phyloP scores from a whole-genome alignment of 139 green algal species.

The Zygnema circumcarinatum region DNA sequence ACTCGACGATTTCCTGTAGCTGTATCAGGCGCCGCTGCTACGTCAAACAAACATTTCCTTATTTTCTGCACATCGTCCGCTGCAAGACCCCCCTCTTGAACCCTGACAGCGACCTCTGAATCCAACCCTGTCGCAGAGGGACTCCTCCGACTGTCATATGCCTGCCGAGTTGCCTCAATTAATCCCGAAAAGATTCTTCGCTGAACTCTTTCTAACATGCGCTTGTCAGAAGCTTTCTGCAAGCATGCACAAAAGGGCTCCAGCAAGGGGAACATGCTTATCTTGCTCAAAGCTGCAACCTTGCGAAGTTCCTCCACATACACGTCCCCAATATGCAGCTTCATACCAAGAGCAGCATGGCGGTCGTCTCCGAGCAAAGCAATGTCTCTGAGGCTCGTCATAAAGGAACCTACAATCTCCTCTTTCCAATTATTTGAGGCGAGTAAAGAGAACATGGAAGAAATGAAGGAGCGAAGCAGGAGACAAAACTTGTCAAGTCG shows the following conservation, averaged over 20 bases:
- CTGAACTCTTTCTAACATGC: conserved; percentile 5
- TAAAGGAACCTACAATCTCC: not conserved
- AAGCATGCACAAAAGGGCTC: conserved; percentile 63
- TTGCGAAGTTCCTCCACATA: conserved; percentile 76
- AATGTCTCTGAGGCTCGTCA: not conserved
- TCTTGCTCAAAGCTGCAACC: not conserved
- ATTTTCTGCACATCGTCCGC: conserved; percentile 1
- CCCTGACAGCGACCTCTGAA: not conserved
- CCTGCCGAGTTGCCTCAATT: not conserved
- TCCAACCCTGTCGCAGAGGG: too few species aligned
- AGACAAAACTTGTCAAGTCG: conserved; percentile 95
- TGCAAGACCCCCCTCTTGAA: not conserved
- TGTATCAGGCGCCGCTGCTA: conserved; percentile 31
- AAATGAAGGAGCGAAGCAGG: conserved; percentile 83
- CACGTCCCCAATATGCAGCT: conserved; percentile 73
- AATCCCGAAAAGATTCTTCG: conserved; percentile 7
- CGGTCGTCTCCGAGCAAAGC: conserved; percentile 26
- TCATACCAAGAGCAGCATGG: conserved; percentile 17
- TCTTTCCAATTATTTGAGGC: conserved; percentile 64
- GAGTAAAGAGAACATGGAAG: conserved; percentile 61
- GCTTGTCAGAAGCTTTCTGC: conserved; percentile 13
- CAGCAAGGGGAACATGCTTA: conserved; percentile 65
- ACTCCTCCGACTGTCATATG: too few species aligned
- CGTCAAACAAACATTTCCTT: not conserved
- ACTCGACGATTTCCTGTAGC: conserved; percentile 4